These are phyloP conservation scores for Cystofilobasidium bisporidii DNA, from an alignment of 768 basidiomycete genomes.

Conservation along the genomic window DNA sequence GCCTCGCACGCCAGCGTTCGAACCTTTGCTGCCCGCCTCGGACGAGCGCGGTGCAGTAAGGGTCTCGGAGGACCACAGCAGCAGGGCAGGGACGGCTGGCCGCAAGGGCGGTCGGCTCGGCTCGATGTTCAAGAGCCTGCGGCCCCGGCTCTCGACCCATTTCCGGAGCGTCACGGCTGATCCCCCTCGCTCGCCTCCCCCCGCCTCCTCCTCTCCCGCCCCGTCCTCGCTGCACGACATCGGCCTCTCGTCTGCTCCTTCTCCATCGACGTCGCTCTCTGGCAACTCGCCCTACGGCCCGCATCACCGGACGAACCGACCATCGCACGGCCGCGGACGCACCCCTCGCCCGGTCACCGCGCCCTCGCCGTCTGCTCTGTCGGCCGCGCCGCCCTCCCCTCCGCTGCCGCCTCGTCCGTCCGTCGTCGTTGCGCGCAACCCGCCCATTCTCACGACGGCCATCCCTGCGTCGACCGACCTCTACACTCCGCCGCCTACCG, in stretches of 20 bases:
- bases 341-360: too few species aligned
- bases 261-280: constrained; percentile 39
- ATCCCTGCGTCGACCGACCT: too few species aligned
- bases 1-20: not conserved
- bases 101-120: not conserved
- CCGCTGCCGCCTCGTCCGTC: too few species aligned
- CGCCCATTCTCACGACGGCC: too few species aligned
- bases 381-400: too few species aligned
- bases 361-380: too few species aligned
- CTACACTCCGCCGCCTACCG: too few species aligned
- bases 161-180: constrained; percentile 6
- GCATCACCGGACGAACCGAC: too few species aligned
- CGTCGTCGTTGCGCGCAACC: too few species aligned
- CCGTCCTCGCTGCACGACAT: constrained; percentile 51
- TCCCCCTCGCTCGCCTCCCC: not conserved
- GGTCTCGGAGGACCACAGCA: not conserved
- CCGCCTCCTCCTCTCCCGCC: constrained; percentile 33
- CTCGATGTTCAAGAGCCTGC: constrained; percentile 5
- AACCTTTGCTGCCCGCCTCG: too few species aligned
- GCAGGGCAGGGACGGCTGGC: not conserved
- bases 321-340: too few species aligned
- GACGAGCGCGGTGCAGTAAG: not conserved
- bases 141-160: constrained; percentile 8
- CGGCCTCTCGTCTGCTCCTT: constrained; percentile 40
- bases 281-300: not conserved